Evolutionary conservation across 208 protist genomes (phyloP).

Genomic region (Leishmania martiniquensis): DNA sequence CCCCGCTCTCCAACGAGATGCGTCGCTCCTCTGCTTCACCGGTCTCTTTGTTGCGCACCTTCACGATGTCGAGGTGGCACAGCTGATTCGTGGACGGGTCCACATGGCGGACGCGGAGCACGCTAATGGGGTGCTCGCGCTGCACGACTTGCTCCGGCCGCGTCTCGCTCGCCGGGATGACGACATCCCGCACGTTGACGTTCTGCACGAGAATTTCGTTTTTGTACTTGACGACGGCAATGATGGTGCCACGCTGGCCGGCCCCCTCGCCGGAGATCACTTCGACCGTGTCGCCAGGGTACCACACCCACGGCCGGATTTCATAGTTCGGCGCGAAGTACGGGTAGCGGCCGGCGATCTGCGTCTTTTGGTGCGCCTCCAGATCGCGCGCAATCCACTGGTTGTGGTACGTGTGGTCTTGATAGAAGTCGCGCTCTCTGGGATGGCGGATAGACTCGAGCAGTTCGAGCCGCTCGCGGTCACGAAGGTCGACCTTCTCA

Average conservation of each 20-base stretch:
- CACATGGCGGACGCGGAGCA: constrained; percentile 73
- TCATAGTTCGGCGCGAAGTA: constrained; percentile 72
- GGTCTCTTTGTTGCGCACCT: constrained; percentile 82
- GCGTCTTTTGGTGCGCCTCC: constrained; percentile 62
- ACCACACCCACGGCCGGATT: constrained; percentile 83
- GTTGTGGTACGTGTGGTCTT: constrained; percentile 93
- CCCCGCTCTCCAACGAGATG: constrained; percentile 74
- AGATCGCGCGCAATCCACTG: constrained; percentile 85
- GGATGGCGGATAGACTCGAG: constrained; percentile 86
- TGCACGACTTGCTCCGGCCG: constrained; percentile 88
- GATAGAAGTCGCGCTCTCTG: constrained; percentile 89
- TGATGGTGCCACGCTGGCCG: constrained; percentile 85
- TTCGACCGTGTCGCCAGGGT: constrained; percentile 87
- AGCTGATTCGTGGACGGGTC: constrained; percentile 81
- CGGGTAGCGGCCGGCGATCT: constrained; percentile 59
- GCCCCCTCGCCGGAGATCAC: constrained; percentile 69
- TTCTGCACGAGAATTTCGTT: constrained; percentile 92
- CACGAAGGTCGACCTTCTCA: constrained; percentile 76
- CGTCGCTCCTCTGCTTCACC: constrained; percentile 74
- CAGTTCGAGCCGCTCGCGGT: constrained; percentile 78
- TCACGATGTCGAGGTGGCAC: constrained; percentile 76
- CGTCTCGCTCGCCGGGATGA: constrained; percentile 84
- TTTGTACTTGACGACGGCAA: constrained; percentile 89
- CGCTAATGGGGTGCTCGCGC: constrained; percentile 85
- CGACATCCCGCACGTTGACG: constrained; percentile 88